phyloP scores from a whole-genome alignment of 257 asterid species.

The Penstemon barbatus region DNA sequence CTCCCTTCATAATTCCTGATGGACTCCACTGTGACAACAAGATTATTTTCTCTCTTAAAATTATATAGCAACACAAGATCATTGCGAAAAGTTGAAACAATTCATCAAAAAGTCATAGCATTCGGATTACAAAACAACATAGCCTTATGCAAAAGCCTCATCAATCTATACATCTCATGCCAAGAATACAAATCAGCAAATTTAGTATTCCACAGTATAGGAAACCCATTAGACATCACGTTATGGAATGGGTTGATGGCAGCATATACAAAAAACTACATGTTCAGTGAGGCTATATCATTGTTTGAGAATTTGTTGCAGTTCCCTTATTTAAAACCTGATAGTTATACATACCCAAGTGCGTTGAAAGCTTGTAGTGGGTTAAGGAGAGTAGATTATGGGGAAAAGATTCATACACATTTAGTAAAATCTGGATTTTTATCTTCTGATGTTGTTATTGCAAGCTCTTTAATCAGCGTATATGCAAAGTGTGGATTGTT shows the following conservation, averaged over 20 bases:
- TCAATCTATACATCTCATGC: slow-evolving; percentile 55
- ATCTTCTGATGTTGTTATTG: slow-evolving; percentile 54
- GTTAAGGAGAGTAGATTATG: slow-evolving; percentile 43
- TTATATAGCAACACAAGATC: slow-evolving; percentile 37
- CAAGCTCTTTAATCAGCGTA: slow-evolving; percentile 56
- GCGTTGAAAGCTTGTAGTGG: slow-evolving; percentile 76
- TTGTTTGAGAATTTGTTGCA: slow-evolving; percentile 42
- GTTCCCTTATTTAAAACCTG: slow-evolving; percentile 54
- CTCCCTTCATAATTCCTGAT: slow-evolving; percentile 29
- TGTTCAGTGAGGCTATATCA: slow-evolving; percentile 54
- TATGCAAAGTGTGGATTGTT: slow-evolving; percentile 60
- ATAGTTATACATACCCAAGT: slow-evolving; percentile 72
- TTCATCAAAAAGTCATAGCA: slow-evolving; percentile 57
- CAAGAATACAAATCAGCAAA: slow-evolving; percentile 45
- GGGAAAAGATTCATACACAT: slow-evolving; percentile 55
- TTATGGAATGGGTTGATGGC: slow-evolving; percentile 74
- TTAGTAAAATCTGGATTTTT: slow-evolving; percentile 55
- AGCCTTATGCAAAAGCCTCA: slow-evolving; percentile 57
- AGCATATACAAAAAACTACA: slow-evolving; percentile 54
- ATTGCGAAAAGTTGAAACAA: slow-evolving; percentile 35
- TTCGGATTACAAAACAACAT: slow-evolving; percentile 56
- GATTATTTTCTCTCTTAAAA: slow-evolving; percentile 44
- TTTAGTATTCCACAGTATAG: slow-evolving; percentile 45
- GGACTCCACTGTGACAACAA: slow-evolving; percentile 33
- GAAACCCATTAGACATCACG: slow-evolving; percentile 60